Evolutionary conservation across 2,329 filamentous ascomycete genomes (phyloP).

Genomic region (Pestalotiopsis sp.): DNA sequence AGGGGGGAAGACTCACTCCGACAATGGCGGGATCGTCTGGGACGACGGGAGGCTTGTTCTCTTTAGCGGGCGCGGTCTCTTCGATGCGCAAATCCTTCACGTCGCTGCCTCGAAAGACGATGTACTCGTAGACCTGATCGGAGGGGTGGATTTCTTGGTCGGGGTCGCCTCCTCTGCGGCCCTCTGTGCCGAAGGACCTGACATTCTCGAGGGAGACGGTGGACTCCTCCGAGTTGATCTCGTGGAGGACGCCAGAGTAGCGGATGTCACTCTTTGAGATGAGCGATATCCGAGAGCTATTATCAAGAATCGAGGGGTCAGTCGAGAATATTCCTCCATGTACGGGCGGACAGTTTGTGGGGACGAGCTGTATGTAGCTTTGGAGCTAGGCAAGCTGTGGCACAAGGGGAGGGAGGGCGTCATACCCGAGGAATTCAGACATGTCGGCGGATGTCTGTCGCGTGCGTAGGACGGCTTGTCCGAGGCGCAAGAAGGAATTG

Average conservation of each 20-base stretch:
- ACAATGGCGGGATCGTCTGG: slow-evolving; percentile 96
- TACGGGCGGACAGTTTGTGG: slow-evolving; percentile 1
- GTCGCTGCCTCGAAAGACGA: slow-evolving; percentile 96
- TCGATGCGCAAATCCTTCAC: slow-evolving; percentile 98
- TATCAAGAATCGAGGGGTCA: slow-evolving; percentile 10
- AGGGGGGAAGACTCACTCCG: slow-evolving; percentile 72
- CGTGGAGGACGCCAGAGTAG: slow-evolving; percentile 95
- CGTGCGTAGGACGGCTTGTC: slow-evolving; percentile 19
- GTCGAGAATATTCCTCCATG: slow-evolving; percentile 18
- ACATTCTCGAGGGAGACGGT: slow-evolving; percentile 98
- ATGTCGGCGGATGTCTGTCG: slow-evolving; percentile 34
- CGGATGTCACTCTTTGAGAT: slow-evolving; percentile 98
- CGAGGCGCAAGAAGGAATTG: slow-evolving; percentile 21
- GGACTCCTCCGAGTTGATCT: slow-evolving; percentile 96
- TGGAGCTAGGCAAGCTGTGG: slow-evolving; percentile 8
- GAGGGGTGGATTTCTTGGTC: slow-evolving; percentile 83
- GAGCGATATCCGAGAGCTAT: slow-evolving; percentile 89
- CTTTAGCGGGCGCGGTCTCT: slow-evolving; percentile 73
- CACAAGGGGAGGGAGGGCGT: slow-evolving; percentile 14
- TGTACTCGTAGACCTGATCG: slow-evolving; percentile 94
- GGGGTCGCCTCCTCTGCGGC: slow-evolving; percentile 70
- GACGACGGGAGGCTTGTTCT: slow-evolving; percentile 75
- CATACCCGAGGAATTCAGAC: slow-evolving; percentile 64
- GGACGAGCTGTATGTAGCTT: slow-evolving; percentile 9
- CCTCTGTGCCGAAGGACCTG: slow-evolving; percentile 90